Evolutionary conservation across 495 filamentous ascomycete species (phyloP).

Genomic region (Amniculicola lignicola): DNA sequence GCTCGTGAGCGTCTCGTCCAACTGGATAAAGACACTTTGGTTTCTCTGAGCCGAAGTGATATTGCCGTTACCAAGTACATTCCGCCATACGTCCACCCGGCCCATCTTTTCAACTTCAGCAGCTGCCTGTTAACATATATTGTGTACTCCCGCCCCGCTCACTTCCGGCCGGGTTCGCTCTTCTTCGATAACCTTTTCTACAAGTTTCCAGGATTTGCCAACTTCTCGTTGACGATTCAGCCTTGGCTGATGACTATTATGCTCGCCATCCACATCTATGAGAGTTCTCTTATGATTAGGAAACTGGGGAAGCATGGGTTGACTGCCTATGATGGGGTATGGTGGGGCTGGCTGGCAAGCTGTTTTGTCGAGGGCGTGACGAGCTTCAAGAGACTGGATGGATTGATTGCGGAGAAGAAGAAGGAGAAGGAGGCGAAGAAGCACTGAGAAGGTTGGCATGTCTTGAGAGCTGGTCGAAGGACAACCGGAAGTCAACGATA

Average conservation of each 20-base stretch:
- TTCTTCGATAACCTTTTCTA: slow-evolving; percentile 52
- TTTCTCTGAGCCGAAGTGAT: slow-evolving; percentile 53
- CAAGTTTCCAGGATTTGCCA: slow-evolving; percentile 49
- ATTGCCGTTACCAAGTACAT: slow-evolving; percentile 57
- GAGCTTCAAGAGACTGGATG: slow-evolving; percentile 21
- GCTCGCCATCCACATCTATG: slow-evolving; percentile 52
- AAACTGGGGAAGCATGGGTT: slow-evolving; percentile 58
- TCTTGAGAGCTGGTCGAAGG: no score
- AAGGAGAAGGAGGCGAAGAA: slow-evolving; percentile 29
- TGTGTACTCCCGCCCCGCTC: slow-evolving; percentile 46
- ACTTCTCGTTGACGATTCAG: slow-evolving; percentile 49
- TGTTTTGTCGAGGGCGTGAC: slow-evolving; percentile 59
- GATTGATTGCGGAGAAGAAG: slow-evolving; percentile 11
- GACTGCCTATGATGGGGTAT: slow-evolving; percentile 49
- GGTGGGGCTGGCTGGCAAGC: slow-evolving; percentile 60
- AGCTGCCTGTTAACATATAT: slow-evolving; percentile 48
- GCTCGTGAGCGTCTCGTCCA: slow-evolving; percentile 62
- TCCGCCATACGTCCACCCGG: slow-evolving; percentile 42
- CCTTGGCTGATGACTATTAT: slow-evolving; percentile 47
- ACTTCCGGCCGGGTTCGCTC: slow-evolving; percentile 56
- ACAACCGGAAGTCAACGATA: no score
- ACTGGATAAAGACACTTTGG: slow-evolving; percentile 61
- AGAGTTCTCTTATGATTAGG: slow-evolving; percentile 51
- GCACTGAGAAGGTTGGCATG: no score
- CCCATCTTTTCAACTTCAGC: slow-evolving; percentile 46